Percentiles rank a stretch among this genome's conserved stretches.
Conservation (phyloP, 1,139 yeast genomes). For the Magnusiomyces ingens region DNA sequence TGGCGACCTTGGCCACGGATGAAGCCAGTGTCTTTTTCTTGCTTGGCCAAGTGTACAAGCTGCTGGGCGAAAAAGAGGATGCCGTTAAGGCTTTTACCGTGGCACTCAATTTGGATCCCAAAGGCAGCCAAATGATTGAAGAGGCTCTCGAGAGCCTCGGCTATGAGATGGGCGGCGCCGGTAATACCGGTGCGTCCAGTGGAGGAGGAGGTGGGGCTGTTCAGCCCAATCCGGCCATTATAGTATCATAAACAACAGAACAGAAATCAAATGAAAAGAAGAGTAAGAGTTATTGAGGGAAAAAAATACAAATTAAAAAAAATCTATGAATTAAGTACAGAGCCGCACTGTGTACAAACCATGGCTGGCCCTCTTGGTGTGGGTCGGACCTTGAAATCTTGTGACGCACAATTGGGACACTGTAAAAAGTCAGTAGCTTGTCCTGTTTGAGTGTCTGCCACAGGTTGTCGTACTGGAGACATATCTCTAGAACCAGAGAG, state of each 20-base stretch:
- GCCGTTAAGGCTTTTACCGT: slow-evolving; percentile 85
- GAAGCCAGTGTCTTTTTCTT: slow-evolving; percentile 91
- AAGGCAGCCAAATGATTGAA: slow-evolving; percentile 79
- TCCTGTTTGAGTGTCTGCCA: too few species aligned
- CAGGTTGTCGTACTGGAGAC: too few species aligned
- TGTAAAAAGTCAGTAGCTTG: too few species aligned
- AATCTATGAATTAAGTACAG: not conserved
- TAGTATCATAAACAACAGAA: not conserved
- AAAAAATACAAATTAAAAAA: not conserved
- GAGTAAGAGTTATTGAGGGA: not conserved
- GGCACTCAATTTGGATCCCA: slow-evolving; percentile 89
- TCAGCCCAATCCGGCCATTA: not conserved
- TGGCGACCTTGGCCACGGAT: slow-evolving; percentile 77
- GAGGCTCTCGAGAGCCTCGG: slow-evolving; percentile 60
- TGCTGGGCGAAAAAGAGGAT: slow-evolving; percentile 62
- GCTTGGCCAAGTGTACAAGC: slow-evolving; percentile 79
- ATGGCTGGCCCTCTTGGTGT: not conserved
- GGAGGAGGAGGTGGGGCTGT: not conserved
- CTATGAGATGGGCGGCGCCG: not conserved
- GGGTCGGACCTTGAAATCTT: too few species aligned
- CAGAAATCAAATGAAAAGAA: not conserved
- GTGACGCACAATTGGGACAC: too few species aligned
- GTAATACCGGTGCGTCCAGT: not conserved
- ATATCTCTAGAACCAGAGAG: too few species aligned
- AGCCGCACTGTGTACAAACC: not conserved